Evolutionary conservation across 371 early-diverging fungal genomes (phyloP).

Genomic region (Saksenaea vasiformis): DNA sequence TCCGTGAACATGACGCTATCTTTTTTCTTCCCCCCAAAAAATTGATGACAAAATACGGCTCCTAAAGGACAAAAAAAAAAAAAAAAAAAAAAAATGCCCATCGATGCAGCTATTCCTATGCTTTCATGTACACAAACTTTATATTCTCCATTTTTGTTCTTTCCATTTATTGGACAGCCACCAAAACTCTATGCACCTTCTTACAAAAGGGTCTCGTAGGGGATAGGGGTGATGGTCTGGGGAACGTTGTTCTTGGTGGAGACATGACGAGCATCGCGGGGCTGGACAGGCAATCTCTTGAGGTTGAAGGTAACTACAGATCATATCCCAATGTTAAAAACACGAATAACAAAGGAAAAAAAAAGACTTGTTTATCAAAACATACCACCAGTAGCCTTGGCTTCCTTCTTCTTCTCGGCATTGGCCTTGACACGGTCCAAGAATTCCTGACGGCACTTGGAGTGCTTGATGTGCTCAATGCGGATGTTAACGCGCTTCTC

Average conservation of each 20-base stretch:
- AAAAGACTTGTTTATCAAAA: not conserved
- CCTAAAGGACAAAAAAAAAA: no score
- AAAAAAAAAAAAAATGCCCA: no score
- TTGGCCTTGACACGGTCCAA: conserved; percentile 97
- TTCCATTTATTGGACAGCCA: conserved; percentile 4
- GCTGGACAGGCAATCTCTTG: conserved; percentile 94
- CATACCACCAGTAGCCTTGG: conserved; percentile 64
- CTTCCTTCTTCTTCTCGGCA: conserved; percentile 83
- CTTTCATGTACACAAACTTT: not conserved
- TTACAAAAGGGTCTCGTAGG: conserved; percentile 91
- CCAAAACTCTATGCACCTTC: conserved; percentile 3
- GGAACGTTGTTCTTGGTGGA: conserved; percentile 89
- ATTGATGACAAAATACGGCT: no score
- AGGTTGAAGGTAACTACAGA: conserved; percentile 67
- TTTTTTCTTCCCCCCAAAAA: no score
- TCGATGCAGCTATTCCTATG: no score
- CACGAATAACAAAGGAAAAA: not conserved
- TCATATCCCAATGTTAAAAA: not conserved
- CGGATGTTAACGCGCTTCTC: conserved; percentile 99
- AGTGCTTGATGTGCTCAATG: conserved; percentile 99
- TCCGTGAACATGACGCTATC: no score
- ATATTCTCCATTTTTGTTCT: not conserved
- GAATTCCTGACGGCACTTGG: conserved; percentile 99
- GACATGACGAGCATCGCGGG: conserved; percentile 91
- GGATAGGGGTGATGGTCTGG: conserved; percentile 89